Evolutionary conservation across 106 monocot species (phyloP).

Genomic region (Alisma plantagoaquatica): DNA sequence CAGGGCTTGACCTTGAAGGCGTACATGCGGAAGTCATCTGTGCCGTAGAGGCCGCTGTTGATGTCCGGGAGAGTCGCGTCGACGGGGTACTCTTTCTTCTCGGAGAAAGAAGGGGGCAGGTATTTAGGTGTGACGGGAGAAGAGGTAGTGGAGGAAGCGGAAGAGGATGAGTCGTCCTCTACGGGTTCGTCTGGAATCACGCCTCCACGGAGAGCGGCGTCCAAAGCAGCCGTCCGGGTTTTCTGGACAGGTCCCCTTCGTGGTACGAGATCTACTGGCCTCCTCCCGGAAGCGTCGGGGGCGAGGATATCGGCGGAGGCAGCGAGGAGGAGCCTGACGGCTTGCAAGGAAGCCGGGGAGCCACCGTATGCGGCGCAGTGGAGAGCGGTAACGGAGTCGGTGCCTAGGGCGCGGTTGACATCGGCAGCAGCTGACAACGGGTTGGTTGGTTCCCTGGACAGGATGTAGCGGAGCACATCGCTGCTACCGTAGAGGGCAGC

Average conservation of each 20-base stretch:
- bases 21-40: conserved; percentile 96
- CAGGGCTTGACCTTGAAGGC: conserved; percentile 89
- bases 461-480: conserved; percentile 42
- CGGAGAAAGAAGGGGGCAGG: no score
- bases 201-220: conserved; percentile 11
- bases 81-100: conserved; percentile 68
- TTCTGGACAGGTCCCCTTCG: conserved; percentile 1
- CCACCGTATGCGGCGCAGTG: conserved; percentile 52
- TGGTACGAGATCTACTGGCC: conserved; percentile 39
- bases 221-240: conserved; percentile 8
- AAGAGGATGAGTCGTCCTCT: background rate
- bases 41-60: conserved; percentile 76
- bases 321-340: conserved; percentile 13
- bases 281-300: conserved; percentile 24
- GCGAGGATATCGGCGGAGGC: conserved; percentile 37
- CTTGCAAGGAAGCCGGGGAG: conserved; percentile 9
- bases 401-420: conserved; percentile 22
- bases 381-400: conserved; percentile 60
- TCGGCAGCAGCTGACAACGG: no score
- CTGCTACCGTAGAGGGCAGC: conserved; percentile 67
- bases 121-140: conserved; percentile 1
- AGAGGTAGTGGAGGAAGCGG: background rate
- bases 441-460: conserved; percentile 12
- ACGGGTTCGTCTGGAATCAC: background rate
- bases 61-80: conserved; percentile 79